Evolutionary conservation across 2,329 filamentous ascomycete genomes (phyloP), one percentile per base, ranked within the genome.

Genomic region (Exserohilum turcica): DNA sequence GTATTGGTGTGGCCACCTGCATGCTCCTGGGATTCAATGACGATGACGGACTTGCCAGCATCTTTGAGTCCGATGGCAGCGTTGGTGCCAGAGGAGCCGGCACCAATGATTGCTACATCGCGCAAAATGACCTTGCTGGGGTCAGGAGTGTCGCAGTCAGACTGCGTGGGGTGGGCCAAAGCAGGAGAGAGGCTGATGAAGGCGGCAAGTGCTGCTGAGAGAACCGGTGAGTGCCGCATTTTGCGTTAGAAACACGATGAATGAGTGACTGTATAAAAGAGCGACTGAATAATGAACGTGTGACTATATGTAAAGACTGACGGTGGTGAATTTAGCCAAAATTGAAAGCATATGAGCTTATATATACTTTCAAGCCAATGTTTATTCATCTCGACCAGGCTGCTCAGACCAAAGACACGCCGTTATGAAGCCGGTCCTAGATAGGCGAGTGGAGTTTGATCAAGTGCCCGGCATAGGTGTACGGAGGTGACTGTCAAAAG

Each of bases 1-100:
- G 78, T 82, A 18, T 80, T 68, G 5, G 78, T 77, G 56, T 83
- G 79, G 2, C 81, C 81, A 15, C 81, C 82, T 55, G 82, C 60
- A 7, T 42, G 45, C 15, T 48, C 44, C 39, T 76, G 59, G 42
- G 68, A 67, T 54, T 81, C 79, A 27, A 80, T 56, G 1, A 81
- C 58, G 1, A 73, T 65, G 16, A 79, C 66, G 3, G 53, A 74
- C 24, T 75, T 68, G 35, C 71, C 70, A 32, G 64, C 45, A 31
- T 79, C 70, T 9, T 71, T 66, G 8, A 81, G 67, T 6, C 61
- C 51, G 35, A 79, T 70, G 4, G 78, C 77, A 8, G 75, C 67
- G 54, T 78, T 74, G 0, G 72, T 76, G 5, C 78, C 78, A 18
- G 66, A 58, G 1, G 73, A 65, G 21, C 79, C 79, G 2, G 77